Evolutionary conservation across 305 asterid species (phyloP), one percentile per base, ranked within the genome.

Genomic region (Fraxinus sp.): DNA sequence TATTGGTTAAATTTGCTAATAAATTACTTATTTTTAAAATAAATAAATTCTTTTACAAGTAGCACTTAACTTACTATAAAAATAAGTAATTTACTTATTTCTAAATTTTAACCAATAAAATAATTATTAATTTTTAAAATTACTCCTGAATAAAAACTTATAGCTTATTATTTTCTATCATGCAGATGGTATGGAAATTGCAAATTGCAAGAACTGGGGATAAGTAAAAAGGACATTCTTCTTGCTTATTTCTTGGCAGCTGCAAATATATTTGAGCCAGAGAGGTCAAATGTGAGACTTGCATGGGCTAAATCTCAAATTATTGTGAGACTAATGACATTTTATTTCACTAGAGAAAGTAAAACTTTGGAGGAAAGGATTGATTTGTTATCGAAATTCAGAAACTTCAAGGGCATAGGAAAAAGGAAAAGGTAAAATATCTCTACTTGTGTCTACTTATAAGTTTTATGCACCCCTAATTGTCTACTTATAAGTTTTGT

Each of bases 251-350:
- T 86, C 37, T 44, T 90, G 79, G 90, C 89, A 3, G 74, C 84
- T 20, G 86, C 91, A 24, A 88, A 41, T 77, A 80, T 84, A 75
- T 88, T 86, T 79, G 89, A 87, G 28, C 76, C 81, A 0, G 92
- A 85, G 81, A 89, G 82, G 44, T 85, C 88, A 20, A 66, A 26
- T 3, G 91, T 89, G 76, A 55, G 95, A 73, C 28, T 83, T n/a
- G 91, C 89, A 0, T 91, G 95, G 95, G 89, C 85, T 13, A 84
- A 87, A 33, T 71, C 89, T 11, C 82, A 79, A 32, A 85, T 84
- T 10, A n/a, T 88, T 7, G 35, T 74, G 0, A 59, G 41, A 5
- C 74, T 84, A 39, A 62, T 85, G 30, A 37, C 79, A 64, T 87
- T 78, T 8, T 84, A 33, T n/a, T 62, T 78, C 26, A 41, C 3